Conservation (phyloP, 805 yeast species). For the Kodamaea restingae region DNA sequence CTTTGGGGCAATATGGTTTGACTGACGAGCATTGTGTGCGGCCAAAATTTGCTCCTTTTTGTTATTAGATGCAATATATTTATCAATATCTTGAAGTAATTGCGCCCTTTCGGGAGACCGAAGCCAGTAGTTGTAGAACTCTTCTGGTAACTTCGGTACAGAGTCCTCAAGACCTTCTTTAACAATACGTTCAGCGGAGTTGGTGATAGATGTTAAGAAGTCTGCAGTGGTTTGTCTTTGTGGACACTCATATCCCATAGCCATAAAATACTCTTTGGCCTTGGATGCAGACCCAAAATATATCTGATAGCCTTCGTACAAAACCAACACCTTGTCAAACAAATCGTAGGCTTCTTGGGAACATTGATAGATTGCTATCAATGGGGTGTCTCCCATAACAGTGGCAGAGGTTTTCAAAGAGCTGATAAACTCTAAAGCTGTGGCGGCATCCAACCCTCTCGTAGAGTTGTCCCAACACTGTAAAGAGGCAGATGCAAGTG, state of each 20-base stretch:
- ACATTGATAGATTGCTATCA: conserved; percentile 27
- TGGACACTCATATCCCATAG: conserved; percentile 62
- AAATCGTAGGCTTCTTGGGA: conserved; percentile 42
- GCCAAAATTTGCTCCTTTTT: conserved; percentile 15
- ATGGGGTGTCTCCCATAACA: conserved; percentile 22
- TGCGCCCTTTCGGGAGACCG: conserved; percentile 47
- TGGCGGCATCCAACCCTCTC: conserved; percentile 28
- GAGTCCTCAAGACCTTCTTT: conserved; percentile 46
- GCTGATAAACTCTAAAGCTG: conserved; percentile 25
- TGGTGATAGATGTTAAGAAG: conserved; percentile 62
- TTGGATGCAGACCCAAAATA: conserved; percentile 41
- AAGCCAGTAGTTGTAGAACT: conserved; percentile 59
- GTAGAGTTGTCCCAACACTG: conserved; percentile 46
- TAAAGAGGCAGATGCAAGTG: conserved; percentile 23
- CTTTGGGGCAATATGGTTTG: conserved; percentile 30
- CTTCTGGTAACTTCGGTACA: conserved; percentile 53
- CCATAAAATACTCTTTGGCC: conserved; percentile 48
- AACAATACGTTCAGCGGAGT: conserved; percentile 55
- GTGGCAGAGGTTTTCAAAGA: conserved; percentile 25
- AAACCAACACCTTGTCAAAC: conserved; percentile 45
- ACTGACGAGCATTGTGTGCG: conserved; percentile 34
- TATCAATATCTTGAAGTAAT: conserved; percentile 41
- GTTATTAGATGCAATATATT: conserved; percentile 27
- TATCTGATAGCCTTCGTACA: conserved; percentile 46
- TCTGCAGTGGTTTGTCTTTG: conserved; percentile 67